Base-by-base conservation (phyloP, 305 asterid genomes). In the Fraxinus velutina region DNA sequence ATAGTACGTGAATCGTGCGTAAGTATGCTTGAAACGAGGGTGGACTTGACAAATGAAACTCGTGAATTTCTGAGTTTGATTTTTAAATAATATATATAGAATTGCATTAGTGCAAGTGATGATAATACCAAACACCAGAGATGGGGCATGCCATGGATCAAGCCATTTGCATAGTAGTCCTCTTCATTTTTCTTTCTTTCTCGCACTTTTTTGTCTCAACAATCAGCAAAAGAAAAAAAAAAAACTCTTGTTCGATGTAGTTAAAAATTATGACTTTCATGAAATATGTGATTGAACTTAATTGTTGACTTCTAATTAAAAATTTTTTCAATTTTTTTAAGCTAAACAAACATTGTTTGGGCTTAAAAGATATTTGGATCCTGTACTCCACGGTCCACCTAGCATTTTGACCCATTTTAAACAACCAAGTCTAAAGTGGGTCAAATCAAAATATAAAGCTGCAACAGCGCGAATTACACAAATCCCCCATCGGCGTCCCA, bases 391-490 rank as follows among this genome's bases (percentile, higher is more conserved):
- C n/a, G 22, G 22, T 52, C 62, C 62, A 50, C 60, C 6, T 15
- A 5, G 62, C 62, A 13, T 39, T 39, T 39, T 37, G 55, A 12
- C 55, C 55, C 55, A 44, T 44, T 44, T 44, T 0, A 12, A 44
- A 50, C 22, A 50, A 15, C 62, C 60, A 47, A 47, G 57, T 47
- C 57, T 47, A 47, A 52, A 17, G 64, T 52, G 84, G 68, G 82
- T 57, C 52, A 50, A 82, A 17, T 33, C 39, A 30, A 74, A 81
- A 82, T 64, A 68, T 37, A 37, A 37, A 37, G 12, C 85, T 77
- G 86, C 84, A 82, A 73, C 79, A 74, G 83, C 81, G 88, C 85
- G 83, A 85, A 85, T 84, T 77, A 85, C 85, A 86, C 86, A 89
- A 87, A 74, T 82, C 85, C 83, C 70, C 64, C 10, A 29, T 19